These are phyloP conservation scores for Aspergillus glaucus DNA, from an alignment of 2,329 filamentous ascomycete genomes.

Conservation along the genomic window DNA sequence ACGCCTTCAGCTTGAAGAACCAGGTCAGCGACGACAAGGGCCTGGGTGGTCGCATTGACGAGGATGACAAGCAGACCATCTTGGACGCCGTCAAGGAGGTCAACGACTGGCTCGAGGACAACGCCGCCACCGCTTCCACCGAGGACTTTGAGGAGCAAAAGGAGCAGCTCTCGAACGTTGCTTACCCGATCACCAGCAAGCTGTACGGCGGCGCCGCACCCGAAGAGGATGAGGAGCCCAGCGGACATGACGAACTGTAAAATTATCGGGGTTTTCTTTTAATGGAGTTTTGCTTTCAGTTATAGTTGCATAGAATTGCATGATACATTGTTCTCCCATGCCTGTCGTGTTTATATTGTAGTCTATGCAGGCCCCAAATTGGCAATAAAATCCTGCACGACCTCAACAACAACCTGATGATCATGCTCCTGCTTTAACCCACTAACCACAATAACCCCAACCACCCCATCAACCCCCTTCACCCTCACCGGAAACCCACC, in stretches of 20 bases:
- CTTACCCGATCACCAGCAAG: conserved; percentile 99
- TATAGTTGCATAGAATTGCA: conserved; percentile 13
- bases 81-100: conserved; percentile 95
- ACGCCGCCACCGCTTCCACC: conserved; percentile 72
- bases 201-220: conserved; percentile 69
- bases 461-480: conserved; percentile 65
- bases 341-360: background rate
- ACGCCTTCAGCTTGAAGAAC: conserved; percentile 98
- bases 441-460: conserved; percentile 69
- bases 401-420: conserved; percentile 68
- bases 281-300: conserved; percentile 28
- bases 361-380: background rate
- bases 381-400: conserved; percentile 49
- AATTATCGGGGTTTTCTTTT: conserved; percentile 30
- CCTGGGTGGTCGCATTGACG: conserved; percentile 95
- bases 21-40: conserved; percentile 95
- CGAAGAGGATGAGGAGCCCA: conserved; percentile 64
- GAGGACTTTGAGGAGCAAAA: conserved; percentile 99
- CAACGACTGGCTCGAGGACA: conserved; percentile 94
- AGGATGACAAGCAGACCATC: conserved; percentile 96
- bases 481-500: conserved; percentile 70
- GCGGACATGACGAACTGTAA: conserved; percentile 74
- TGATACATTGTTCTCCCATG: conserved; percentile 5
- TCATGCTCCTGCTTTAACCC: conserved; percentile 72
- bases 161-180: conserved; percentile 95